Evolutionary conservation across 164 flowering plant genomes (phyloP).

Genomic region (Magnolia sinica): DNA sequence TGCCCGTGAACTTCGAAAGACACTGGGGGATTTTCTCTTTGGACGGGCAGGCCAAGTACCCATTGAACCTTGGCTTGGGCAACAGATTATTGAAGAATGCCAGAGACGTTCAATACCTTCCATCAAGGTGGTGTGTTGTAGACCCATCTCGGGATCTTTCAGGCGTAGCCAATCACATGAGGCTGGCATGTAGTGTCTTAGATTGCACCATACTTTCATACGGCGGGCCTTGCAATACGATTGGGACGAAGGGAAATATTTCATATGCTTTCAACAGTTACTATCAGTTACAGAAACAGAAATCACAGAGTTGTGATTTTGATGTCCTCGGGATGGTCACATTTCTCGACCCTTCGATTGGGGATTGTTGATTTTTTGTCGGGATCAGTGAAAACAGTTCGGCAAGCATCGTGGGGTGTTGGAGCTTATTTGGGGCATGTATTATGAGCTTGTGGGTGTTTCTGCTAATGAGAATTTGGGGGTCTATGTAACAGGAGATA

Average conservation of each 20-base stretch:
- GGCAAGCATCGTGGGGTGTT: background rate
- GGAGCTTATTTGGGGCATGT: slow-evolving; percentile 11
- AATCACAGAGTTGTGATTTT: slow-evolving; percentile 68
- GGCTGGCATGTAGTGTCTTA: slow-evolving; percentile 70
- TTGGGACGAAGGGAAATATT: slow-evolving; percentile 75
- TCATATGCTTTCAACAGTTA: slow-evolving; percentile 95
- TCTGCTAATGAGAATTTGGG: slow-evolving; percentile 15
- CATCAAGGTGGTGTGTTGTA: slow-evolving; percentile 90
- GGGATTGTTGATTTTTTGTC: slow-evolving; percentile 84
- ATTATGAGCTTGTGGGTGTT: slow-evolving; percentile 23
- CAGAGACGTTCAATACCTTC: slow-evolving; percentile 69
- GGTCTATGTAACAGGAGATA: slow-evolving; percentile 15
- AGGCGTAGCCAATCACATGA: slow-evolving; percentile 56
- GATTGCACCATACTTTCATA: slow-evolving; percentile 81
- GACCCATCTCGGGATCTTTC: slow-evolving; percentile 59
- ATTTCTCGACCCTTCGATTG: slow-evolving; percentile 77
- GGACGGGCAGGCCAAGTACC: slow-evolving; percentile 87
- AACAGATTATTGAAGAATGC: slow-evolving; percentile 60
- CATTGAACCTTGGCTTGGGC: slow-evolving; percentile 70
- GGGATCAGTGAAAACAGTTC: slow-evolving; percentile 48
- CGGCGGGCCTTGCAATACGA: slow-evolving; percentile 84
- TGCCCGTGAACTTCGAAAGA: slow-evolving; percentile 89
- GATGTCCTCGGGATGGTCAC: slow-evolving; percentile 90
- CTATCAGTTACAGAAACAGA: slow-evolving; percentile 76
- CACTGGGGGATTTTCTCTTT: slow-evolving; percentile 96